Evolutionary conservation across 2,329 filamentous ascomycete genomes (phyloP).

Genomic region (Rutstroemia sp.): DNA sequence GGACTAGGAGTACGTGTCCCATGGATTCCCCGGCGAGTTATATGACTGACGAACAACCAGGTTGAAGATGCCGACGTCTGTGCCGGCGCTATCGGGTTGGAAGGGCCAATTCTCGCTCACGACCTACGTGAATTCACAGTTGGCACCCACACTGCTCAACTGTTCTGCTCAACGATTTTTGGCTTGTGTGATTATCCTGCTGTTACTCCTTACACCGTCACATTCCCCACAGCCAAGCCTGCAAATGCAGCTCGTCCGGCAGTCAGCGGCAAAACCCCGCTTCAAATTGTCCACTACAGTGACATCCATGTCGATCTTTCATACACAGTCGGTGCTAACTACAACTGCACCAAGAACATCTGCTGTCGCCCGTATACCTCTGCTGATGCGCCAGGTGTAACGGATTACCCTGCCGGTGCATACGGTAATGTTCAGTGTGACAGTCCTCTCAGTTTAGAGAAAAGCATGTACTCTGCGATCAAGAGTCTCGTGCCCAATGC

Average conservation of each 20-base stretch:
- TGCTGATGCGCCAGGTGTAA: slow-evolving; percentile 31
- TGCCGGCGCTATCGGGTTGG: no score
- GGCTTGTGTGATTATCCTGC: slow-evolving; percentile 32
- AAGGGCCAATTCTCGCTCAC: no score
- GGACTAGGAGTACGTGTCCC: no score
- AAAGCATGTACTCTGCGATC: slow-evolving; percentile 33
- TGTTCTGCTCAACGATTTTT: slow-evolving; percentile 45
- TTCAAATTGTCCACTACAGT: slow-evolving; percentile 34
- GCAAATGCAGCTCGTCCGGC: slow-evolving; percentile 24
- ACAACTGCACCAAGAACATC: slow-evolving; percentile 34
- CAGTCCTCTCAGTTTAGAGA: slow-evolving; percentile 30
- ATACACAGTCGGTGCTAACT: slow-evolving; percentile 32
- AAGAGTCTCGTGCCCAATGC: slow-evolving; percentile 19
- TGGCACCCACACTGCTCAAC: slow-evolving; percentile 33
- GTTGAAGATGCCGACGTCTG: no score
- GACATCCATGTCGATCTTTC: slow-evolving; percentile 35
- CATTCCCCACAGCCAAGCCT: slow-evolving; percentile 28
- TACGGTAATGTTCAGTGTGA: slow-evolving; percentile 34
- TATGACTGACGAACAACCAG: no score
- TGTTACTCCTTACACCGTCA: slow-evolving; percentile 28
- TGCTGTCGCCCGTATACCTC: slow-evolving; percentile 33
- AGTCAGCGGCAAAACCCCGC: not conserved
- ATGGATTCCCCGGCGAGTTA: no score
- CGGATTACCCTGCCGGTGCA: slow-evolving; percentile 30
- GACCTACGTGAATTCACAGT: no score